These are phyloP conservation scores for Zygosaccharomyces bailii DNA, from an alignment of 805 yeast genomes.

Conservation along the genomic window DNA sequence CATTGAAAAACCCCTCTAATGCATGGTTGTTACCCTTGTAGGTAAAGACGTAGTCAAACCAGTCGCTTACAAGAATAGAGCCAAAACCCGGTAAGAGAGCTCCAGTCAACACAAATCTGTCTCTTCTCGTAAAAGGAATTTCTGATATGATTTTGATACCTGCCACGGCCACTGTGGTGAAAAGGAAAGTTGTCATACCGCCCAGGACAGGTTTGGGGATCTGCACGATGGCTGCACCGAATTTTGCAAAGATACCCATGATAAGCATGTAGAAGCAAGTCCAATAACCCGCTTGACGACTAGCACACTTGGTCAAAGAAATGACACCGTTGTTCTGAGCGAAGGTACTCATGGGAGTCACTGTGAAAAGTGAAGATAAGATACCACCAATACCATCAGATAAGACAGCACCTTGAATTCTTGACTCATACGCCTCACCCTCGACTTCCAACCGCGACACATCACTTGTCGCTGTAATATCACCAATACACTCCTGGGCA, in stretches of 20 bases:
- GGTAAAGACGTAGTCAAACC: conserved; percentile 65
- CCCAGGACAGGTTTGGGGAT: conserved; percentile 80
- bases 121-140: conserved; percentile 59
- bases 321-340: conserved; percentile 97
- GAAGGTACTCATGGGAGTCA: conserved; percentile 88
- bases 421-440: conserved; percentile 74
- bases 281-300: conserved; percentile 75
- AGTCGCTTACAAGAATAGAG: conserved; percentile 57
- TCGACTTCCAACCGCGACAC: conserved; percentile 83
- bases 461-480: conserved; percentile 89
- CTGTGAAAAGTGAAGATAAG: conserved; percentile 71
- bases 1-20: conserved; percentile 60
- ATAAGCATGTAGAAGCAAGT: conserved; percentile 73
- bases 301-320: conserved; percentile 87
- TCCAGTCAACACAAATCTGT: conserved; percentile 67
- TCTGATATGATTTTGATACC: conserved; percentile 63
- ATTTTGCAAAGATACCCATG: conserved; percentile 86
- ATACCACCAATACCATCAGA: conserved; percentile 85
- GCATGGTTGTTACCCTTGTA: conserved; percentile 58
- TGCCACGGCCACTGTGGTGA: conserved; percentile 72
- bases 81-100: conserved; percentile 65
- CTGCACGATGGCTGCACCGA: conserved; percentile 83
- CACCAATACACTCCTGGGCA: conserved; percentile 94
- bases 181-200: conserved; percentile 80
- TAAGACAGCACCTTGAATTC: conserved; percentile 89